Base-by-base conservation (phyloP, 176 grass and related monocot species). In the Melocanna baccifera region DNA sequence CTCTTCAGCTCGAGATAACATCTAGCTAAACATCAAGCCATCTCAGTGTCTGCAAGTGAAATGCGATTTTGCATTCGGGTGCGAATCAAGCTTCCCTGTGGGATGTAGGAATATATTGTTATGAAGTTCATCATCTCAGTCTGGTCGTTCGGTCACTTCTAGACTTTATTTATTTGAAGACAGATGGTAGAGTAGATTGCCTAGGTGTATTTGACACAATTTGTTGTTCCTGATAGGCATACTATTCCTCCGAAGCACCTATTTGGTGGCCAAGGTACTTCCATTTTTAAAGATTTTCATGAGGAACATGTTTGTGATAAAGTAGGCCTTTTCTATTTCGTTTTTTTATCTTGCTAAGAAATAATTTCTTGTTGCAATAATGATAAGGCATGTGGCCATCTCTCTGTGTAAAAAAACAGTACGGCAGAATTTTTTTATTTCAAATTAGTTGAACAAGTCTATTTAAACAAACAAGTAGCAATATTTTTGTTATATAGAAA, bases 221-320 rank as follows among this genome's bases (percentile, higher is more conserved):
- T 63, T 12, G 4, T 50, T 52, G 29, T 4, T 25, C 4, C 22
- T 73, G 28, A 81, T 79, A 73, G 57, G 22, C 37, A 23, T 32
- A 46, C 59, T 67, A 15, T 16, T 43, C 48, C 6, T 73, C 22
- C 52, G 3, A 80, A 72, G 23, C 22, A 51, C n/a, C 67, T 64
- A 25, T 80, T 55, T 87, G 32, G 48, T 19, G 25, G 16, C 23
- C 34, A 7, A 11, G 34, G 45, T 45, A 73, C n/a, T 80, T 53
- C 2, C 15, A 51, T 51, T 29, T 0, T 26, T 80, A 53, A 42
- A 55, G 14, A 5, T 9, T 4, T 56, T 9, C 20, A 46, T 34
- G 4, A 75, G 19, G 30, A 48, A 58, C 26, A 6, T 67, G 25
- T 75, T 81, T 74, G 59, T 81, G 65, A n/a, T 81, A 61, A 57